Base-by-base conservation (phyloP, 108 stramenopile species). In the Chaetoceros tenuissimus region DNA sequence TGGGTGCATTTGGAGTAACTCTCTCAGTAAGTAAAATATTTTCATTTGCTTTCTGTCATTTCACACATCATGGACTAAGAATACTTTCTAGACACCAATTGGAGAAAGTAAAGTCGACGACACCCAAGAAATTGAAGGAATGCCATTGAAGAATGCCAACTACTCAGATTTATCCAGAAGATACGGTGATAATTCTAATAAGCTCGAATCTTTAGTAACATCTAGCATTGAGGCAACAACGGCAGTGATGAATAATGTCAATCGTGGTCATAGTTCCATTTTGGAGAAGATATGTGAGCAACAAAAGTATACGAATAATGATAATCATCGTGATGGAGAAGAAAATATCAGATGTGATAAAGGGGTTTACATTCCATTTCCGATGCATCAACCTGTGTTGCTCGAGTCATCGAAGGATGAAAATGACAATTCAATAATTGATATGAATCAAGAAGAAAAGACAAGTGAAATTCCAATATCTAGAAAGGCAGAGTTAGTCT, bases 1-100 rank as follows among this genome's bases (percentile, higher is more conserved):
- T 87, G 43, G 89, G 89, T 10, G 79, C 72, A 2, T 91, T 71
- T 69, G 89, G 89, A 53, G 51, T 56, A 0, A 31, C 75, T 0
- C 29, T 40, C 49, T 55, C 30, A 44, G 74, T 79, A 64, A 69
- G 76, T 75, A 45, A 22, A 31, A 62, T 69, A 58, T 63, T 10
- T 44, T 13, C 27, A 20, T 62, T 52, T 46, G 24, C 40, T 43
- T 31, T 17, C 53, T 18, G 24, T 2, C n/a, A 57, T 64, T 51
- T 21, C 19, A 10, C 21, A 16, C 50, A 10, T 20, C 10, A 19
- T 19, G 10, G 10, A 17, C 10, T 16, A 10, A 10, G 17, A 51
- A 20, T 19, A 10, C 17, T 51, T 10, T 51, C 10, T 16, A 10
- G 10, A 20, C 10, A 10, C 10, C 17, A 18, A 19, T 16, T 51